These are phyloP conservation scores for Solanum dulcamara DNA, from an alignment of 257 asterid genomes.

Conservation along the genomic window DNA sequence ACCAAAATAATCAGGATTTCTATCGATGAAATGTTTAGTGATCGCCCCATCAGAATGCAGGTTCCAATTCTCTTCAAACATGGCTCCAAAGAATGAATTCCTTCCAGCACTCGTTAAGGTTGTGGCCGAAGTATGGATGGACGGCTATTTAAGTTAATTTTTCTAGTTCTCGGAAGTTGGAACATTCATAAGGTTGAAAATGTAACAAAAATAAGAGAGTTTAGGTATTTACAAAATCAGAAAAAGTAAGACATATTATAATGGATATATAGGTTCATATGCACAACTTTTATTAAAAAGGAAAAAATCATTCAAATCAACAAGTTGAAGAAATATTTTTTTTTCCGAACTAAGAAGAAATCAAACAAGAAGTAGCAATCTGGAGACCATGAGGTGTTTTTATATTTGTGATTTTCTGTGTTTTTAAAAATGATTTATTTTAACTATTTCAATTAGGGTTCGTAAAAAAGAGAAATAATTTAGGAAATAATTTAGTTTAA, in stretches of 20 bases:
- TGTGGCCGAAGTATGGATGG: constrained; percentile 48
- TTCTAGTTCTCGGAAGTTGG: background rate
- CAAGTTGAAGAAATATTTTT: background rate
- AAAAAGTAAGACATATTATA: no score
- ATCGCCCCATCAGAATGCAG: constrained; percentile 26
- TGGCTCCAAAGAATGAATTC: constrained; percentile 65
- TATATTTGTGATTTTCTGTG: background rate
- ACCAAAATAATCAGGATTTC: constrained; percentile 70
- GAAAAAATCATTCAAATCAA: background rate
- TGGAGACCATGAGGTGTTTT: background rate
- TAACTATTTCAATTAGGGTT: no score
- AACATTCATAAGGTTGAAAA: background rate
- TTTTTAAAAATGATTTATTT: no score
- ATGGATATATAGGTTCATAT: no score
- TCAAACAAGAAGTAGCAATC: background rate
- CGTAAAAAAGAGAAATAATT: no score
- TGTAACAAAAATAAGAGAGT: background rate
- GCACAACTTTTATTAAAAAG: background rate
- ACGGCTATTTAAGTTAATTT: no score
- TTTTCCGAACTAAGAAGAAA: background rate
- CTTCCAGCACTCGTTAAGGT: constrained; percentile 80
- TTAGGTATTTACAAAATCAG: no score
- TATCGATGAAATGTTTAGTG: constrained; percentile 66
- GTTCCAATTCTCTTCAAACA: constrained; percentile 74
- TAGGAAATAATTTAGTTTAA: no score